Percentiles rank a stretch among this genome's conserved stretches.
These are phyloP conservation scores for Quercus agrifolia DNA, from an alignment of 306 rosid species.

Conservation along the genomic window DNA sequence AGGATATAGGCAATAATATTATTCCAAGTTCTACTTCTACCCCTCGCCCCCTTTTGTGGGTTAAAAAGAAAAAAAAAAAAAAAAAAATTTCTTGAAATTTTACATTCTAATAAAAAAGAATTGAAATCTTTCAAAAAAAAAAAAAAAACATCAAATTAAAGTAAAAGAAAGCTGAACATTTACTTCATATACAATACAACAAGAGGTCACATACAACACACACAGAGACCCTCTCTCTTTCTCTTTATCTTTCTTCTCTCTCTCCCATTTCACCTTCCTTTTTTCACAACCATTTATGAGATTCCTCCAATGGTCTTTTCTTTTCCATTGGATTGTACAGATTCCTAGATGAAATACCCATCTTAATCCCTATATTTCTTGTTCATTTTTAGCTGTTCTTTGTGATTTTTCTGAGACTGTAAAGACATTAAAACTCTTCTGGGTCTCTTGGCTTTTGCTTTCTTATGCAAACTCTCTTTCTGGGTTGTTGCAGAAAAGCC, in stretches of 20 bases:
- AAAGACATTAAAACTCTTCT: conserved; percentile 47
- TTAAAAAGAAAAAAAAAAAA: not conserved
- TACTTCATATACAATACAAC: conserved; percentile 67
- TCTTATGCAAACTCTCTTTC: conserved; percentile 48
- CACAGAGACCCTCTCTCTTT: conserved; percentile 16
- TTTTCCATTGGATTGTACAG: conserved; percentile 72
- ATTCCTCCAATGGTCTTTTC: conserved; percentile 75
- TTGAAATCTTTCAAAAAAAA: conserved; percentile 27
- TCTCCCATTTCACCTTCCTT: conserved; percentile 54
- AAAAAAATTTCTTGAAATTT: not conserved
- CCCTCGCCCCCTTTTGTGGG: conserved; percentile 26
- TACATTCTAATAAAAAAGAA: not conserved
- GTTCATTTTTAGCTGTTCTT: conserved; percentile 40
- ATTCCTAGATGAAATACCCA: conserved; percentile 40
- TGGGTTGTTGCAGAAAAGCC: conserved; percentile 54
- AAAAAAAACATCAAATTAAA: conserved; percentile 20
- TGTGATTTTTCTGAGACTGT: conserved; percentile 38
- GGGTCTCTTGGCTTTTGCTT: conserved; percentile 66
- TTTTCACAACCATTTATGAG: conserved; percentile 76
- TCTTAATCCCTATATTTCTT: conserved; percentile 55
- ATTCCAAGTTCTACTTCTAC: not conserved
- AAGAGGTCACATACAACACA: conserved; percentile 55
- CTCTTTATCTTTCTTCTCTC: conserved; percentile 36
- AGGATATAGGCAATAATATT: conserved; percentile 59
- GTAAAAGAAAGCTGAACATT: conserved; percentile 48